phyloP scores from a whole-genome alignment of 2,329 filamentous ascomycete genomes.

The Clarireedia homoeocarpa region DNA sequence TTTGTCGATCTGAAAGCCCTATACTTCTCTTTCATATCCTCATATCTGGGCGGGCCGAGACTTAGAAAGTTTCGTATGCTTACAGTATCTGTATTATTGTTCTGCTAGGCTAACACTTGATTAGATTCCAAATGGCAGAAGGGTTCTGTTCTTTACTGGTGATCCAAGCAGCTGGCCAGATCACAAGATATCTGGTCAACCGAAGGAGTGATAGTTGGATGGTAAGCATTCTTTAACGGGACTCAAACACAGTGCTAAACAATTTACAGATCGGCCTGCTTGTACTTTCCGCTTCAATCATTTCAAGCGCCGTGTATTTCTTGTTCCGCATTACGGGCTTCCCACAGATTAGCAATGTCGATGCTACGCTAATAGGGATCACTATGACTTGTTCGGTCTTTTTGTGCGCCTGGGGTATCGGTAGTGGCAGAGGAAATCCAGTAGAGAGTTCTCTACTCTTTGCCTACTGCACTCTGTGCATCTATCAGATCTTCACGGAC shows the following conservation, averaged over 20 bases:
- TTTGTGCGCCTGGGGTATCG: conserved; percentile 87
- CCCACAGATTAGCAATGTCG: conserved; percentile 84
- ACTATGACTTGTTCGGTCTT: conserved; percentile 90
- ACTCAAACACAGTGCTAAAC: conserved; percentile 10
- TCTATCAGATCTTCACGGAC: conserved; percentile 99
- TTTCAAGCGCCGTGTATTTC: conserved; percentile 92
- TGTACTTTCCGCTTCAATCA: conserved; percentile 80
- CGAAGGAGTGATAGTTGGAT: conserved; percentile 92
- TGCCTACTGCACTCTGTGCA: conserved; percentile 94
- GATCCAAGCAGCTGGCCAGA: conserved; percentile 90
- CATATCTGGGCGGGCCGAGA: no score
- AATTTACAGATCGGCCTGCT: conserved; percentile 69
- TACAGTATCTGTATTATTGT: not conserved
- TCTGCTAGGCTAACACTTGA: not conserved
- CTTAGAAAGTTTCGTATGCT: no score
- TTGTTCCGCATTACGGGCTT: conserved; percentile 92
- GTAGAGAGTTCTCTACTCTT: conserved; percentile 93
- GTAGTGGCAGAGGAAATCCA: conserved; percentile 86
- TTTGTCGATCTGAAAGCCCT: no score
- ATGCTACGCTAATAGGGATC: conserved; percentile 86
- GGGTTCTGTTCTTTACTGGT: conserved; percentile 95
- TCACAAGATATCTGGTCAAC: conserved; percentile 92
- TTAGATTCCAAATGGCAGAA: conserved; percentile 76
- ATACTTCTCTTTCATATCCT: no score
- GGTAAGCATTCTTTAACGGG: conserved; percentile 45